Base-by-base conservation (phyloP, 495 filamentous ascomycete genomes). In the Hyphodiscus hymeniophilus region DNA sequence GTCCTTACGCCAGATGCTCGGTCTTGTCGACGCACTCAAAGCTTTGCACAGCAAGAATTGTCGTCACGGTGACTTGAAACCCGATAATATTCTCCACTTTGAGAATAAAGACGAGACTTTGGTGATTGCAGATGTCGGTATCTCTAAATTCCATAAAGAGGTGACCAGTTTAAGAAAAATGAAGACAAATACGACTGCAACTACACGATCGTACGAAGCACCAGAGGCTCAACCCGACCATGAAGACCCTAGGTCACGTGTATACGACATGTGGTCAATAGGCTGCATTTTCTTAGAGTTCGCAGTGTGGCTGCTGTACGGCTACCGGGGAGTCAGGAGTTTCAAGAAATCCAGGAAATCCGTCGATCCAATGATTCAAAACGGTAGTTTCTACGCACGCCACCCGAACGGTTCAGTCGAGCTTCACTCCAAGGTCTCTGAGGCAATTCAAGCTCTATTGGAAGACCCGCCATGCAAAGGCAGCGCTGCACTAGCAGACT, bases 261-360 rank as follows among this genome's bases (percentile, higher is more conserved):
- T 54, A 1, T 66, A 56, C 22, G 70, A 74, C 48, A 54, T 70
- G 2, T 74, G 67, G 67, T 63, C 62, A 6, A 56, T 74, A 5
- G 70, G 68, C 6, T 70, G 68, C 41, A 51, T 74, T 7, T 65
- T 62, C 36, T 55, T 74, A 2, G 69, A 72, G 38, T 50, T 56
- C 24, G 12, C 59, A 15, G 58, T 46, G 11, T 61, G 59, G 59
- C 36, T 56, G 3, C 38, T 46, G 32, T 24, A 35, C 21, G 44
- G 39, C 26, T 28, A 28, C 41, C 10, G 31, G 16, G 41, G 22
- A 13, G 31, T 43, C 41, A n/a, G 31, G 23, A 43, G 24, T 24
- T 43, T 43, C 41, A 13, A 5, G 12, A 2, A 3, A 3, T 22
- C 16, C 2, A 3, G 41, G 24, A 10, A n/a, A n/a, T n/a, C n/a